A percentile compares a stretch with the other conserved stretches of the same genome.
These are phyloP conservation scores for Hypomyces rosellus DNA, from an alignment of 2,329 filamentous ascomycete genomes.

Conservation along the genomic window DNA sequence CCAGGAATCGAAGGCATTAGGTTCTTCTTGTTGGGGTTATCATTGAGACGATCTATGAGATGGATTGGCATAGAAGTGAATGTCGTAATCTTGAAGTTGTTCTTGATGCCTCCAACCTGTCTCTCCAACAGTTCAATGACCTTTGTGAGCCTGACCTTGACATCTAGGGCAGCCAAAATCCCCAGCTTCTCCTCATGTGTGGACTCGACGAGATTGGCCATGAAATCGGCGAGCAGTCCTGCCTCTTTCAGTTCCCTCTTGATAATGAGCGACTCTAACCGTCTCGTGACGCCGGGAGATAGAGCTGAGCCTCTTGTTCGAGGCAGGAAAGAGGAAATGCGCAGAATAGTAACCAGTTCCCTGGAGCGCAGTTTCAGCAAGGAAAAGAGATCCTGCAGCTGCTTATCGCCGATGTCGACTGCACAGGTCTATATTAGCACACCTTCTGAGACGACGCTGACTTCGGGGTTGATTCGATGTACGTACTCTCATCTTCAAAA, in stretches of 20 bases:
- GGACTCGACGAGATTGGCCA: conserved; percentile 86
- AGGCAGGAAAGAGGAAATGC: conserved; percentile 78
- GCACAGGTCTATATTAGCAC: conserved; percentile 7
- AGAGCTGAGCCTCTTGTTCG: conserved; percentile 60
- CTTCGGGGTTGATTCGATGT: not conserved
- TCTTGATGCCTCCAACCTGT: conserved; percentile 78
- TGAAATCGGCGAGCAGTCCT: conserved; percentile 85
- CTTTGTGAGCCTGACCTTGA: conserved; percentile 70
- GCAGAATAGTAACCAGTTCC: conserved; percentile 77
- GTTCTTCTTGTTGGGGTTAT: conserved; percentile 31
- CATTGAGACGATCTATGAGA: conserved; percentile 48
- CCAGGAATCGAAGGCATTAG: conserved; percentile 33
- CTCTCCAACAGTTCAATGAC: conserved; percentile 79
- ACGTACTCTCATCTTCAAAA: conserved; percentile 61
- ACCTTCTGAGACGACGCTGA: not conserved
- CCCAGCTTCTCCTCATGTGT: conserved; percentile 87
- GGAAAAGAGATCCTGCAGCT: conserved; percentile 65
- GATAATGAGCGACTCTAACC: conserved; percentile 81
- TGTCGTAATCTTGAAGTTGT: conserved; percentile 77
- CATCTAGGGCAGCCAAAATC: conserved; percentile 72
- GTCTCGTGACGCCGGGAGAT: conserved; percentile 77
- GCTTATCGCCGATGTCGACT: conserved; percentile 43
- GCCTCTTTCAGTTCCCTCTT: conserved; percentile 78
- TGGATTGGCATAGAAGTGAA: conserved; percentile 62
- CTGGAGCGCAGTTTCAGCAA: conserved; percentile 78